These are phyloP conservation scores for Cymbidium sinense DNA, from an alignment of 106 monocot species.

Conservation along the genomic window DNA sequence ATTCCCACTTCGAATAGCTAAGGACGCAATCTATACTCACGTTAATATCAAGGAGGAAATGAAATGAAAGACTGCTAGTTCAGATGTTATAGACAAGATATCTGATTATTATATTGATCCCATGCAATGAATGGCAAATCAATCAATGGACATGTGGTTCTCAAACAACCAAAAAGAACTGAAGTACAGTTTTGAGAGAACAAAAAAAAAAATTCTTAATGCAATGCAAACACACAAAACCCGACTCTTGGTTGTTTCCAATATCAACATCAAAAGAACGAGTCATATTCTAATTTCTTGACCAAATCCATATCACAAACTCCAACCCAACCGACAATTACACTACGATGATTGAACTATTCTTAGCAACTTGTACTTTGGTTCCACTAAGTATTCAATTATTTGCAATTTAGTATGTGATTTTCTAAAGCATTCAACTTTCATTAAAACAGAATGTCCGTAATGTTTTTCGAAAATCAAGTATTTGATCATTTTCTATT, in stretches of 20 bases:
- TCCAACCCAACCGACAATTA: not conserved
- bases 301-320: not conserved
- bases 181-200: not conserved
- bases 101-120: slow-evolving; percentile 20
- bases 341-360: not conserved
- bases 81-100: not conserved
- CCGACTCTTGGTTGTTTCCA: not conserved
- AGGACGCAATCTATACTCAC: slow-evolving; percentile 71
- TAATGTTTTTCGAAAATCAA: too few species aligned
- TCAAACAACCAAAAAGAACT: not conserved
- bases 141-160: not conserved
- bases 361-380: not conserved
- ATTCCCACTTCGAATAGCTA: slow-evolving; percentile 93
- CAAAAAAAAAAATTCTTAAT: slow-evolving; percentile 1
- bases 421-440: not conserved
- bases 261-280: not conserved
- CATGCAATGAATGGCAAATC: not conserved
- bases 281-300: not conserved
- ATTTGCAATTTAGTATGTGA: not conserved
- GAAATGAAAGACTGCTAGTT: slow-evolving; percentile 1
- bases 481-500: too few species aligned
- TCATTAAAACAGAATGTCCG: too few species aligned
- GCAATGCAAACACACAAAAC: not conserved
- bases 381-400: not conserved
- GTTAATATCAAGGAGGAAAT: not conserved